A percentile compares a stretch with the other conserved stretches of the same genome.
These are phyloP conservation scores for Diaporthe sp. DNA, from an alignment of 2,329 filamentous ascomycete species.

Conservation along the genomic window DNA sequence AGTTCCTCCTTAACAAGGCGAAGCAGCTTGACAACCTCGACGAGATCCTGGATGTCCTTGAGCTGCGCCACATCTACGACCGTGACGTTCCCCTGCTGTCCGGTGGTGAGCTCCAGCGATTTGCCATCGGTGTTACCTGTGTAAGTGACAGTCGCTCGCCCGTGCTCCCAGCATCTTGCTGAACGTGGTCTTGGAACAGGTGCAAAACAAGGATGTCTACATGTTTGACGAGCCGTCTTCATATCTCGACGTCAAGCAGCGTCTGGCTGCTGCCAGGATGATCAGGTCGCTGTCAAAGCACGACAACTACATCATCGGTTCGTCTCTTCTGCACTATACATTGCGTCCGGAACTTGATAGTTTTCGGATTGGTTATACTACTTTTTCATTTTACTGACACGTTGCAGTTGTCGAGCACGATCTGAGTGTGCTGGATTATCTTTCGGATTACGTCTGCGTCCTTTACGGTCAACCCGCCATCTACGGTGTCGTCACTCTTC, in stretches of 20 bases:
- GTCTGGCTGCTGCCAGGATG: slow-evolving; percentile 90
- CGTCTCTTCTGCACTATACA: neutral
- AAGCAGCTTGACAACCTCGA: slow-evolving; percentile 84
- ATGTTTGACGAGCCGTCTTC: slow-evolving; percentile 99
- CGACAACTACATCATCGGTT: slow-evolving; percentile 89
- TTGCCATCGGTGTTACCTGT: slow-evolving; percentile 95
- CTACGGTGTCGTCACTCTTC: slow-evolving; percentile 97
- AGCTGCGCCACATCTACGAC: slow-evolving; percentile 90
- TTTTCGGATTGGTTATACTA: neutral
- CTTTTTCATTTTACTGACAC: neutral
- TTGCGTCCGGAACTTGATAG: neutral
- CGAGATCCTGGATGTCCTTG: slow-evolving; percentile 84
- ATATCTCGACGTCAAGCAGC: slow-evolving; percentile 99
- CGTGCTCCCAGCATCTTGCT: neutral
- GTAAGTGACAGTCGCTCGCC: slow-evolving; percentile 55
- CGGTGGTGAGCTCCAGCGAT: slow-evolving; percentile 97
- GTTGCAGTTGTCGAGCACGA: slow-evolving; percentile 91
- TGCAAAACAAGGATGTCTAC: slow-evolving; percentile 64
- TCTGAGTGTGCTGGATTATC: slow-evolving; percentile 97
- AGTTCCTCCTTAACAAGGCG: slow-evolving; percentile 81
- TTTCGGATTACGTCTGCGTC: slow-evolving; percentile 98
- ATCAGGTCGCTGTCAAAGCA: slow-evolving; percentile 91
- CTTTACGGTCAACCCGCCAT: slow-evolving; percentile 96
- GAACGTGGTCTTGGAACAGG: slow-evolving; percentile 28
- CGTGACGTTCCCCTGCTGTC: slow-evolving; percentile 92